Evolutionary conservation across 371 early-diverging fungal genomes (phyloP), one percentile per base, ranked within the genome.

Genomic region (Syncephalis plumigaleata): DNA sequence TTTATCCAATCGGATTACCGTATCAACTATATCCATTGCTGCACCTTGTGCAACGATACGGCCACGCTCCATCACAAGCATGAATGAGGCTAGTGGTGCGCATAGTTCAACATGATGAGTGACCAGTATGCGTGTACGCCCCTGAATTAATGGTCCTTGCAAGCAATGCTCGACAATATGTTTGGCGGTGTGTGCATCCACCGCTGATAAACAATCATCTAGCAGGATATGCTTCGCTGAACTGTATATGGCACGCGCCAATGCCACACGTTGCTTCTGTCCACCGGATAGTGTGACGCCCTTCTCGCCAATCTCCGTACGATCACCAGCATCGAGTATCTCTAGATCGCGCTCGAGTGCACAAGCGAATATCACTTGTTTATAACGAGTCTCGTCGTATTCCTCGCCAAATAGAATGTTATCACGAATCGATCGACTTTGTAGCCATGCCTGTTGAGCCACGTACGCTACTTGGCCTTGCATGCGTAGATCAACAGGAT

Each of bases 221-320:
- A 90, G 59, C 1, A 89, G 55, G 9, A 87, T 68, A 44, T 68
- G 70, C 39, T 77, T 75, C 24, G 81, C 71, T n/a, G 74, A 63
- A 46, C 79, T 75, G 57, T 87, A 88, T 11, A 87, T 80, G 20
- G 89, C 87, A 25, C 90, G 66, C 0, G 91, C 91, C 36, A 89
- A 58, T 0, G 81, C 65, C 9, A 88, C 79, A 56, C 84, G 79
- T 44, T 81, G 82, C 54, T 79, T 80, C 55, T 81, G 84, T 18
- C 84, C 82, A 46, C 82, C 84, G 8, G 76, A 75, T 9, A 84
- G 60, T 1, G 80, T 79, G 42, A 81, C 74, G 9, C 84, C 84
- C 38, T 77, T 77, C 59, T 91, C 93, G 16, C 94, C 95, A 55
- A 93, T 80, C 64, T 91, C 89, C 0, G 95, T 95, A 59, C 65